Conservation (phyloP, 2,329 filamentous ascomycete species). For the Aureobasidium sp. region DNA sequence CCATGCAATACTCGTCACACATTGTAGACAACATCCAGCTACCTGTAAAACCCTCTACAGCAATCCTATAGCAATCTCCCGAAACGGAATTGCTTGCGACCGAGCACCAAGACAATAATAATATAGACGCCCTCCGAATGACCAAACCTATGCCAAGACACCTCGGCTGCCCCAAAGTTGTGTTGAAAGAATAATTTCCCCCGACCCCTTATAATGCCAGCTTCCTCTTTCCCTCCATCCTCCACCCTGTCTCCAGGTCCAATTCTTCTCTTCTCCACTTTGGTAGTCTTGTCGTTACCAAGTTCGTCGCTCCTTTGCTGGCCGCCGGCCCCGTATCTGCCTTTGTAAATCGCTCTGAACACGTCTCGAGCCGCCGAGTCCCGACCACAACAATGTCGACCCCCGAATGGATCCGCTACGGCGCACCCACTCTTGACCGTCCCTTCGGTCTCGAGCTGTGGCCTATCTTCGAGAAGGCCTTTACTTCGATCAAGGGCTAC, state of each 20-base stretch:
- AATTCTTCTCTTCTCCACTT: constrained; percentile 9
- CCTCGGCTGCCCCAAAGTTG: neutral
- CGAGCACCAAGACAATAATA: neutral
- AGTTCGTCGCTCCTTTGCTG: constrained; percentile 11
- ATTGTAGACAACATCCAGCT: neutral
- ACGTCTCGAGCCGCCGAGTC: neutral
- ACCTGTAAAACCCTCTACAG: neutral
- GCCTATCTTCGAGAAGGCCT: constrained; percentile 89
- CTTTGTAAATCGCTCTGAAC: neutral
- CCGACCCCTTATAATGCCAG: constrained; percentile 6
- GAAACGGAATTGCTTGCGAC: constrained; percentile 1
- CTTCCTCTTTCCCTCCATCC: neutral
- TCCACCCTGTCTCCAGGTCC: constrained; percentile 12
- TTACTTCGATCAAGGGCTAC: constrained; percentile 69
- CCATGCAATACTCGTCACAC: neutral
- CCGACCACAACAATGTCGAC: constrained; percentile 39
- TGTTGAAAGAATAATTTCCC: constrained; percentile 14
- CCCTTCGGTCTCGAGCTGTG: constrained; percentile 89
- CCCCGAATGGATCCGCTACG: constrained; percentile 46
- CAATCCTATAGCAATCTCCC: neutral
- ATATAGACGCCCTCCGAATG: neutral
- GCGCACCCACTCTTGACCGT: constrained; percentile 74
- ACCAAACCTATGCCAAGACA: neutral
- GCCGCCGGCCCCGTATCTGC: neutral
- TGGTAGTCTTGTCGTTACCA: constrained; percentile 7